phyloP scores from a whole-genome alignment of 2,329 filamentous ascomycete species.

The Macrophomina tecta region DNA sequence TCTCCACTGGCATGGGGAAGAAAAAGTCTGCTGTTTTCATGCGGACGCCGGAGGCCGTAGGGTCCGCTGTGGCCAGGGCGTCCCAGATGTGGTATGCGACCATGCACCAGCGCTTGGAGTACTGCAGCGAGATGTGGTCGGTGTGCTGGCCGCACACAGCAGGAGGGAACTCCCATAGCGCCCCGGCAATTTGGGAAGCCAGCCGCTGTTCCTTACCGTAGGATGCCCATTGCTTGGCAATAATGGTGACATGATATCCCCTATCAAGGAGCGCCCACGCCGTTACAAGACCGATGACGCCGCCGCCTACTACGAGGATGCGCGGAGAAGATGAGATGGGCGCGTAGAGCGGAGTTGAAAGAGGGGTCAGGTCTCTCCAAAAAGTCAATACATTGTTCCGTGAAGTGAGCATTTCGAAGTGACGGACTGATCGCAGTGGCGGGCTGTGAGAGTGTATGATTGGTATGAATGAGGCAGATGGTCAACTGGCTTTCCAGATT shows the following conservation, averaged over 20 bases:
- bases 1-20: conserved; percentile 45
- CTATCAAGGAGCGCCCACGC: conserved; percentile 53
- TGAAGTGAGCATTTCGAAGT: no score
- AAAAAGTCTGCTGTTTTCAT: conserved; percentile 51
- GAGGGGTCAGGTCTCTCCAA: conserved; percentile 27
- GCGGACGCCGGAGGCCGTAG: conserved; percentile 42
- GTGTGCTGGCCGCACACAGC: conserved; percentile 54
- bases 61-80: conserved; percentile 44
- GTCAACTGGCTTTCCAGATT: no score
- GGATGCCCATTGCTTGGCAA: conserved; percentile 52
- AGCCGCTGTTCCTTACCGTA: conserved; percentile 45
- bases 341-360: conserved; percentile 12
- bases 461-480: no score
- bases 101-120: conserved; percentile 52
- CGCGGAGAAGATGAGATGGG: conserved; percentile 26
- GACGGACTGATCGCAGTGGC: no score
- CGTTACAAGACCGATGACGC: conserved; percentile 41
- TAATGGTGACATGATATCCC: conserved; percentile 53
- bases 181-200: conserved; percentile 56
- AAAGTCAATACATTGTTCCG: background rate
- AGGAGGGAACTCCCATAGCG: conserved; percentile 56
- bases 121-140: conserved; percentile 47
- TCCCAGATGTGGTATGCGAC: conserved; percentile 51
- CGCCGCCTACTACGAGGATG: conserved; percentile 38
- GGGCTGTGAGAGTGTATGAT: no score